phyloP scores from a whole-genome alignment of 2,329 filamentous ascomycete species.

The Penicillium sp. region DNA sequence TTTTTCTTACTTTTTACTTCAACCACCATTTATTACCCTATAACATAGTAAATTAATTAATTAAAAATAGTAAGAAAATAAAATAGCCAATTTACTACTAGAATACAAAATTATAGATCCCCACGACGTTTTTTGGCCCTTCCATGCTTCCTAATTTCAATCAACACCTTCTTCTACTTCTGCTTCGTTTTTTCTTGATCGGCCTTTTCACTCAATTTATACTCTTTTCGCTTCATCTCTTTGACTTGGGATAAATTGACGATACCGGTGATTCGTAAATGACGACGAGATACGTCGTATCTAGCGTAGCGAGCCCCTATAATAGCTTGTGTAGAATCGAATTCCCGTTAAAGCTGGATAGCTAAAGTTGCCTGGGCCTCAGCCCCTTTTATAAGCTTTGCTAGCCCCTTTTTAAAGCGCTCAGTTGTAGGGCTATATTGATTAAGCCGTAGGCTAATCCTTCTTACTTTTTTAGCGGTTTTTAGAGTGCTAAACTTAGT shows the following conservation, averaged over 20 bases:
- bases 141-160: not conserved
- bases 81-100: too few relatives aligned
- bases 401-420: not conserved
- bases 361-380: not conserved
- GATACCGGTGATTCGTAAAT: not conserved
- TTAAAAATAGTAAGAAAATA: too few relatives aligned
- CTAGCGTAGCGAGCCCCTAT: not conserved
- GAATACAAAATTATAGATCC: not conserved
- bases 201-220: not conserved
- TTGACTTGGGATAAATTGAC: not conserved
- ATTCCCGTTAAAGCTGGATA: not conserved
- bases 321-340: not conserved
- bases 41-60: not conserved
- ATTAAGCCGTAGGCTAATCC: not conserved
- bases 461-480: not conserved
- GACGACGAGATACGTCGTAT: not conserved
- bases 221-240: not conserved
- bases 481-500: not conserved
- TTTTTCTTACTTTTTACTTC: too few relatives aligned
- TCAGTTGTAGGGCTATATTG: not conserved
- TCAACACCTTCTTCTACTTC: not conserved
- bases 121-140: not conserved
- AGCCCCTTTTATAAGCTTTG: not conserved
- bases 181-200: not conserved
- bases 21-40: not conserved